Percentiles rank a stretch among this genome's conserved stretches.
These are phyloP conservation scores for Trichoderma koningiopsis DNA, from an alignment of 2,329 filamentous ascomycete genomes.

Conservation along the genomic window DNA sequence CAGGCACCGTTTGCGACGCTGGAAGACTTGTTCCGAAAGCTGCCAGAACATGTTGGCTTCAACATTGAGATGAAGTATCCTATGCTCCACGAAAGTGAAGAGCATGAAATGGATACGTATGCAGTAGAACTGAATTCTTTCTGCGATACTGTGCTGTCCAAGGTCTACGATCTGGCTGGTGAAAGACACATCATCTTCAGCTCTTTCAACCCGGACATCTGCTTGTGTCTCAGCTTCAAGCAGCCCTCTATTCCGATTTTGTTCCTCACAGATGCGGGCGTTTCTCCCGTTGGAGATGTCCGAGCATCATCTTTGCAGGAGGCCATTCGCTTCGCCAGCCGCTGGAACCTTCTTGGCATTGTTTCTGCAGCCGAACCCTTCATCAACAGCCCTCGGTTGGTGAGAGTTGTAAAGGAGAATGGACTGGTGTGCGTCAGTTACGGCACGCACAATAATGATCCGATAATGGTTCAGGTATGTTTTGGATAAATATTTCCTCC, in stretches of 20 bases:
- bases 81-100: slow-evolving; percentile 93
- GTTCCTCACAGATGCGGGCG: slow-evolving; percentile 89
- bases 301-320: slow-evolving; percentile 91
- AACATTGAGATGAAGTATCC: slow-evolving; percentile 99
- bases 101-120: slow-evolving; percentile 95
- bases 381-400: slow-evolving; percentile 83
- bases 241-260: slow-evolving; percentile 95
- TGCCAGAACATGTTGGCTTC: slow-evolving; percentile 84
- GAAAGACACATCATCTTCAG: slow-evolving; percentile 95
- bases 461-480: slow-evolving; percentile 79
- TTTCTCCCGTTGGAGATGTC: slow-evolving; percentile 80
- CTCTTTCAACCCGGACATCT: slow-evolving; percentile 96
- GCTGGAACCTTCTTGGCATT: slow-evolving; percentile 93
- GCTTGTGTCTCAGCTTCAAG: slow-evolving; percentile 91
- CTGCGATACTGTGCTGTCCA: slow-evolving; percentile 86
- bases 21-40: slow-evolving; percentile 85
- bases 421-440: slow-evolving; percentile 95
- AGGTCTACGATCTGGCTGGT: slow-evolving; percentile 83
- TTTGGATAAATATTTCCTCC: neutral
- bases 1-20: slow-evolving; percentile 94
- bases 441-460: slow-evolving; percentile 86
- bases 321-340: slow-evolving; percentile 87
- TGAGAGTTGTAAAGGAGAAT: slow-evolving; percentile 90
- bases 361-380: slow-evolving; percentile 87
- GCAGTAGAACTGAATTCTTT: slow-evolving; percentile 96